These are phyloP conservation scores for Chlorophyllum brunneum DNA, from an alignment of 768 basidiomycete genomes.

Conservation along the genomic window DNA sequence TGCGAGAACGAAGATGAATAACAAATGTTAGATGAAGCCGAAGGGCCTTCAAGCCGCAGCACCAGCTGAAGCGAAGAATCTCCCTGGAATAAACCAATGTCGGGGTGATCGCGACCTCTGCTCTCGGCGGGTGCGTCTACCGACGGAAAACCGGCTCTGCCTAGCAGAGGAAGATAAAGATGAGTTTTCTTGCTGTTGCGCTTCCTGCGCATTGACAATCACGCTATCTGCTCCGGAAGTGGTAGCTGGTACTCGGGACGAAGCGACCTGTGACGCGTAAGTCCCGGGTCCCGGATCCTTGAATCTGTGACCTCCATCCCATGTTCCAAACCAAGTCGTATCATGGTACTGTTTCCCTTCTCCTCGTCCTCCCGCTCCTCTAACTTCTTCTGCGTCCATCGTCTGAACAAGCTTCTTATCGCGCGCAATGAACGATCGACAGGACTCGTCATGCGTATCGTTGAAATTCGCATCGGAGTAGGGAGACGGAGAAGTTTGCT, in stretches of 20 bases:
- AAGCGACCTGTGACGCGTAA: slow-evolving; percentile 8
- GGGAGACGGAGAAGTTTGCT: slow-evolving; percentile 11
- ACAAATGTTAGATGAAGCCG: not conserved
- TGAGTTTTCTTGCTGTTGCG: slow-evolving; percentile 17
- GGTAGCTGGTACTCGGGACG: slow-evolving; percentile 24
- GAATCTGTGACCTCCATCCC: slow-evolving; percentile 5
- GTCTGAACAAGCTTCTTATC: slow-evolving; percentile 12
- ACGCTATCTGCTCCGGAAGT: not conserved
- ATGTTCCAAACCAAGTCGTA: slow-evolving; percentile 9
- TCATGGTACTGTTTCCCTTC: not conserved
- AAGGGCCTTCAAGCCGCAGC: slow-evolving; percentile 20
- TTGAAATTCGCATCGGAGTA: slow-evolving; percentile 9
- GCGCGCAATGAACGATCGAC: slow-evolving; percentile 12
- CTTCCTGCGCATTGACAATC: slow-evolving; percentile 13
- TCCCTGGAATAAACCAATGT: slow-evolving; percentile 53
- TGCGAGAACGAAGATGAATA: slow-evolving; percentile 2
- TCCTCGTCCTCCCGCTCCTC: slow-evolving; percentile 1
- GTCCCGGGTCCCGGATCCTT: slow-evolving; percentile 1
- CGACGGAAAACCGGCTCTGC: slow-evolving; percentile 24
- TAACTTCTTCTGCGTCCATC: slow-evolving; percentile 1
- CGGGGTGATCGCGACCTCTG: slow-evolving; percentile 33
- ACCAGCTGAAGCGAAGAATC: slow-evolving; percentile 42
- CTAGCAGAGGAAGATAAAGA: slow-evolving; percentile 15
- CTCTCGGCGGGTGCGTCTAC: slow-evolving; percentile 9
- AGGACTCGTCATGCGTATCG: slow-evolving; percentile 9